Evolutionary conservation across 1,139 yeast species (phyloP).

Genomic region (Kurtzmaniella quercitrusa): DNA sequence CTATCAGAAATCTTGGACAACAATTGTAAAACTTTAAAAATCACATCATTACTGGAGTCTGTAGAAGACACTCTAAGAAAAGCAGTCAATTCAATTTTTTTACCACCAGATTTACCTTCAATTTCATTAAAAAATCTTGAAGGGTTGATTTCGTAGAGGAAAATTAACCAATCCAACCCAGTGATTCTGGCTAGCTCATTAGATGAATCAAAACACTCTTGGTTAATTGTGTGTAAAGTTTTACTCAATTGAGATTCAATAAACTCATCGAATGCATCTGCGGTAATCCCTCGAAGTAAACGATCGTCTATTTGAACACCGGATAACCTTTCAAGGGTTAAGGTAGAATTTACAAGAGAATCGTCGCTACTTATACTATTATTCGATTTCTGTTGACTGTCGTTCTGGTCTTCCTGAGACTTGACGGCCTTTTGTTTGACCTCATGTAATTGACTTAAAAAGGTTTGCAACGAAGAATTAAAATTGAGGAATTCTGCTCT

Average conservation of each 20-base stretch:
- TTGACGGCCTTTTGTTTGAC: slow-evolving; percentile 3
- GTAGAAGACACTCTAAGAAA: slow-evolving; percentile 68
- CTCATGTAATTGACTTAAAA: slow-evolving; percentile 28
- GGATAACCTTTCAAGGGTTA: not conserved
- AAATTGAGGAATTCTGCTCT: slow-evolving; percentile 35
- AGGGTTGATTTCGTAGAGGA: slow-evolving; percentile 75
- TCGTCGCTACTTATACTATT: not conserved
- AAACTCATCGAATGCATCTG: slow-evolving; percentile 39
- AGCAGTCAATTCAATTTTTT: slow-evolving; percentile 64
- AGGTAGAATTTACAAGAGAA: not conserved
- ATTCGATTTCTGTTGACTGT: not conserved
- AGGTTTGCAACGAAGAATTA: slow-evolving; percentile 30
- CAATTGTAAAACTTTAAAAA: slow-evolving; percentile 70
- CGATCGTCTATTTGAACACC: slow-evolving; percentile 13
- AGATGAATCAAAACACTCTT: slow-evolving; percentile 32
- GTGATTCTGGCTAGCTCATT: slow-evolving; percentile 82
- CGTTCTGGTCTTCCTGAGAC: slow-evolving; percentile 4
- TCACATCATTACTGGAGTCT: slow-evolving; percentile 83
- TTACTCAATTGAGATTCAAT: slow-evolving; percentile 34
- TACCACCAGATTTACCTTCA: slow-evolving; percentile 18
- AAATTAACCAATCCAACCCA: slow-evolving; percentile 85
- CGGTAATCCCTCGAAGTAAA: slow-evolving; percentile 28
- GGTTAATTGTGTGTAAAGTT: slow-evolving; percentile 32
- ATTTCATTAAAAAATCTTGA: slow-evolving; percentile 40
- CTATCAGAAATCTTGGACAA: slow-evolving; percentile 80